A percentile compares a stretch with the other conserved stretches of the same genome.
phyloP scores from a whole-genome alignment of 2,329 filamentous ascomycete species.

The Xylaria digitata region DNA sequence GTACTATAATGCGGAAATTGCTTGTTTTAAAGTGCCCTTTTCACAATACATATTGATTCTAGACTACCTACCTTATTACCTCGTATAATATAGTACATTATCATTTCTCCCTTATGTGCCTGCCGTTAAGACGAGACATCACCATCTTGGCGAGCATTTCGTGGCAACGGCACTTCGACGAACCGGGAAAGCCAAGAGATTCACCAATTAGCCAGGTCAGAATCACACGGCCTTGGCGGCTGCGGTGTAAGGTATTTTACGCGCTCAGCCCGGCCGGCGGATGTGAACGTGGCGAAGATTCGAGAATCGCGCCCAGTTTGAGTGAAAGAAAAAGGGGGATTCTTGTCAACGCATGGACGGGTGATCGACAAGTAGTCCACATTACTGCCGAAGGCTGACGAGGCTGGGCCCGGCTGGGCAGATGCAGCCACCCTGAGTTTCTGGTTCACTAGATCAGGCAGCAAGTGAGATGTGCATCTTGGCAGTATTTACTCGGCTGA shows the following conservation, averaged over 20 bases:
- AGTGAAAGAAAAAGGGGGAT: slow-evolving; percentile 20
- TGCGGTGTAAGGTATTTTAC: slow-evolving; percentile 14
- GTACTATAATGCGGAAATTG: slow-evolving; percentile 11
- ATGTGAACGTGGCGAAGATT: slow-evolving; percentile 21
- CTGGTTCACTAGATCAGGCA: background rate
- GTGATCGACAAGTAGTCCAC: slow-evolving; percentile 32
- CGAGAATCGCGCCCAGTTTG: slow-evolving; percentile 8
- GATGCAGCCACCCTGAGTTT: slow-evolving; percentile 27
- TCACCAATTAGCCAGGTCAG: slow-evolving; percentile 16
- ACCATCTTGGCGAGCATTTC: background rate
- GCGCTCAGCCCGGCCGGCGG: slow-evolving; percentile 2
- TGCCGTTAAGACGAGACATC: slow-evolving; percentile 7
- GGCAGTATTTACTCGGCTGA: slow-evolving; percentile 22
- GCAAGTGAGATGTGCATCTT: slow-evolving; percentile 18
- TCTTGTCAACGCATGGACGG: slow-evolving; percentile 18
- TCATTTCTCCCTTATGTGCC: background rate
- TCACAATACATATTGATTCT: background rate
- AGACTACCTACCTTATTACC: background rate
- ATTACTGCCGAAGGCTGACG: slow-evolving; percentile 18
- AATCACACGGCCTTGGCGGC: slow-evolving; percentile 28
- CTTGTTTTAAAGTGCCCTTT: background rate
- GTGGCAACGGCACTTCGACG: slow-evolving; percentile 14
- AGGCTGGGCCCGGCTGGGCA: slow-evolving; percentile 26
- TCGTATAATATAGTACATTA: background rate
- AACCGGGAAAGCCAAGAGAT: slow-evolving; percentile 20